Evolutionary conservation across 306 rosid genomes (phyloP).

Genomic region (Gastrolobium villosum): DNA sequence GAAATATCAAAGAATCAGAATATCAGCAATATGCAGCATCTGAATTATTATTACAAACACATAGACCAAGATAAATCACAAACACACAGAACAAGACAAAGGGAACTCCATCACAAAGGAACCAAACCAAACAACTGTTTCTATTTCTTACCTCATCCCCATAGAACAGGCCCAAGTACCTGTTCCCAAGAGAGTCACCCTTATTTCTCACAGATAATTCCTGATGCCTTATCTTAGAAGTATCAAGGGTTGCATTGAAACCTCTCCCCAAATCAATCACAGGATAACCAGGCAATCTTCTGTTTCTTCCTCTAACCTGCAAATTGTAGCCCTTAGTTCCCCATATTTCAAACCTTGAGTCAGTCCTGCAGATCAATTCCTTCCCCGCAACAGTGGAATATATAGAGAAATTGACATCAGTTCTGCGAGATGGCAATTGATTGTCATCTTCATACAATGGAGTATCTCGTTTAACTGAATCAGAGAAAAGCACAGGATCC

Average conservation of each 20-base stretch:
- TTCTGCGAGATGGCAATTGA: constrained; percentile 89
- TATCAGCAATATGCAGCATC: constrained; percentile 43
- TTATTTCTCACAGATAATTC: constrained; percentile 46
- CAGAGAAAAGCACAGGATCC: constrained; percentile 80
- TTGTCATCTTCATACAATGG: constrained; percentile 72
- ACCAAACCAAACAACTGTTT: background rate
- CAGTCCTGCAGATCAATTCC: constrained; percentile 79
- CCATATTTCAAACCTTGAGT: constrained; percentile 90
- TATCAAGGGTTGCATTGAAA: constrained; percentile 61
- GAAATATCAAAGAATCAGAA: constrained; percentile 41
- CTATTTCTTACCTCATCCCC: constrained; percentile 81
- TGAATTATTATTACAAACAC: background rate
- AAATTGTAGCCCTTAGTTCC: constrained; percentile 84
- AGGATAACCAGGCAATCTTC: constrained; percentile 86
- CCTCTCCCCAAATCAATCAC: constrained; percentile 73
- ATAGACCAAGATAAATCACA: background rate
- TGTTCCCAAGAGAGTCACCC: constrained; percentile 64
- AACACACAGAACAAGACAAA: background rate
- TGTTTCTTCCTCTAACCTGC: constrained; percentile 86
- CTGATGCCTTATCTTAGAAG: constrained; percentile 47
- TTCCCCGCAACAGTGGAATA: constrained; percentile 85
- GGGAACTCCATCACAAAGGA: background rate
- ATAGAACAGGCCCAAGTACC: constrained; percentile 76
- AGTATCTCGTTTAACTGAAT: constrained; percentile 64
- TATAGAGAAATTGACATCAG: constrained; percentile 85